Conservation (phyloP, 1,284 basidiomycete genomes). For the Ganoderma resinaceum region DNA sequence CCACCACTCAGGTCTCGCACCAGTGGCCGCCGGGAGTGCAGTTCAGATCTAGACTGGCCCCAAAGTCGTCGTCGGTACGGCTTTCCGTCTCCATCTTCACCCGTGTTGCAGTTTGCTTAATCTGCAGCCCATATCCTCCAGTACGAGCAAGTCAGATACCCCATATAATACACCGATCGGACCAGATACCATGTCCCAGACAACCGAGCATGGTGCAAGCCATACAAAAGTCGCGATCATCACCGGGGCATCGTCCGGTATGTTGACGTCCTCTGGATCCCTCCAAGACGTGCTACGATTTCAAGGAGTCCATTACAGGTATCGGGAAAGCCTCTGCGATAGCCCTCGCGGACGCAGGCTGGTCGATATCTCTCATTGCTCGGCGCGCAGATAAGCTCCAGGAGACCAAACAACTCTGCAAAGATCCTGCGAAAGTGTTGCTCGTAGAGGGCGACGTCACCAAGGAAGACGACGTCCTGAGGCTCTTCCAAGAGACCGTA, state of each 20-base stretch:
- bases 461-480: conserved; percentile 62
- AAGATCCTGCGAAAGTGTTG: conserved; percentile 44
- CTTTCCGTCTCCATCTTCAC: not conserved
- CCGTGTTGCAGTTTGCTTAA: not conserved
- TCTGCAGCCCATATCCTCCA: not conserved
- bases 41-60: not conserved
- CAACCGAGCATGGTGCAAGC: conserved; percentile 5
- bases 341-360: conserved; percentile 54
- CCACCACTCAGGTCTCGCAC: not conserved
- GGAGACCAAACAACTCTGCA: conserved; percentile 60
- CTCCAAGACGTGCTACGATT: not conserved
- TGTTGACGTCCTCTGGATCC: not conserved
- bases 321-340: conserved; percentile 59
- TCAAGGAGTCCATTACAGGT: conserved; percentile 38
- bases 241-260: conserved; percentile 33
- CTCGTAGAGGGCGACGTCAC: conserved; percentile 69
- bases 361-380: conserved; percentile 54
- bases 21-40: no score
- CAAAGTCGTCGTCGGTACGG: not conserved
- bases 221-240: conserved; percentile 34
- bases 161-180: not conserved
- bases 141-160: not conserved
- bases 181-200: not conserved
- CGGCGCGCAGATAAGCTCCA: conserved; percentile 63
- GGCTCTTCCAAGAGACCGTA: conserved; percentile 63